Base-by-base conservation (phyloP, 2,329 filamentous ascomycete genomes). In the Alternaria metachromatica region DNA sequence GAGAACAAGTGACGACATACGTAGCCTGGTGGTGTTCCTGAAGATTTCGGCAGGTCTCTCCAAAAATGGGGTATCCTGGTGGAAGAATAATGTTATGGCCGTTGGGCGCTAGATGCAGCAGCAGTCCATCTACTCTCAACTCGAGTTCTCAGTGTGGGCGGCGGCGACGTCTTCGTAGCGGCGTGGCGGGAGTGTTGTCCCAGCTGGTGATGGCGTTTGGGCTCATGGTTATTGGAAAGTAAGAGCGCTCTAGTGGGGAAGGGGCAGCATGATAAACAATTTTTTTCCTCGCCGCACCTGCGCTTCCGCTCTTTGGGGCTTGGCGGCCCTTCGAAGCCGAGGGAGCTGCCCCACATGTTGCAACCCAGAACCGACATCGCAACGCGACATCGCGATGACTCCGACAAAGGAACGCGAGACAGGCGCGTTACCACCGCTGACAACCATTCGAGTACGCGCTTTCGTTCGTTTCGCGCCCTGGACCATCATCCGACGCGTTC, bases 151-250 rank as follows among this genome's bases (percentile, higher is more conserved):
- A 59, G 25, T 59, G 55, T 33, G 56, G 56, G 23, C 51, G 58
- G 54, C 60, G 59, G 57, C 30, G 64, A 54, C 57, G 51, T 49
- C 41, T 64, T 58, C 53, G 62, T 54, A 45, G n/a, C 44, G 43
- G 58, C 55, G 41, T 66, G 55, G 23, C 55, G 65, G 65, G 61
- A 56, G 55, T 58, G 54, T 54, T 58, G 58, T 64, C 67, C 69
- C 63, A 63, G 49, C 55, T 55, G 56, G 61, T 59, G 63, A 60
- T 49, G 62, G 67, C 67, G 68, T 68, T 51, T 54, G 58, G 68
- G 65, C 61, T 72, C 72, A 74, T 74, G 65, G 66, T 72, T 73
- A 64, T 72, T 67, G 70, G 69, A 67, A 75, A 71, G 69, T 63
- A 65, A 65, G 67, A 60, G 55, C 55, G 66, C 60, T 62, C 60